Base-by-base conservation (phyloP, 2,329 filamentous ascomycete genomes). In the Orbilia javanica region DNA sequence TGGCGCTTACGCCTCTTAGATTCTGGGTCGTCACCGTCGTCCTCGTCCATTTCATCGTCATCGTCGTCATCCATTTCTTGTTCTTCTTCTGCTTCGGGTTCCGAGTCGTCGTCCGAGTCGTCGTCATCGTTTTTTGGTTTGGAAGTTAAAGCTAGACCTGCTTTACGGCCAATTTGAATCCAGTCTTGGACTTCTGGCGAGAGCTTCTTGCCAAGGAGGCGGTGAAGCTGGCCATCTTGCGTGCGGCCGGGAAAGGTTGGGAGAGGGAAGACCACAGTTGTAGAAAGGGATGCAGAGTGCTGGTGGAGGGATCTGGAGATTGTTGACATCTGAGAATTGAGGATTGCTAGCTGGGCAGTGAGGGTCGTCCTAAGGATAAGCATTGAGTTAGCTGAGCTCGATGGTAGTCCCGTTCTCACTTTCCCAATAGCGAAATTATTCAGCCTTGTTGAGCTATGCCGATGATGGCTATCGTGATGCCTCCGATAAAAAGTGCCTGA, bases 201-300 rank as follows among this genome's bases (percentile, higher is more conserved):
- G 20, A 89, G 85, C 80, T 89, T 89, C 79, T 89, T 90, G 50
- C 88, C 86, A 46, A 89, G 83, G 1, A 90, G 83, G 79, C 87
- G 86, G 46, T 86, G 84, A 1, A 89, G 84, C 1, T 87, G 85
- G 62, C 83, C 83, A 80, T 83, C 82, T 29, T 86, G 85, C 8
- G 84, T 87, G 79, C 82, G 85, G 66, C 83, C 85, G 20, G 84
- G 88, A 84, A 85, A 89, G 81, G 84, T 83, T 1, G 88, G 87
- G 15, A 86, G 84, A 0, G 88, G 88, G 81, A 88, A 88, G 27
- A 86, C 86, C 81, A 89, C 87, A 31, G 88, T 84, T 1, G 85
- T 84, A 34, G 84, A 84, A 48, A 89, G 85, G 75, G 86, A 85
- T 25, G 85, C 83, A 55, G 86, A 86, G 79, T 88, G 84, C 55